phyloP scores from a whole-genome alignment of 306 rosid genomes.

The Cucurbita argyrosperma region DNA sequence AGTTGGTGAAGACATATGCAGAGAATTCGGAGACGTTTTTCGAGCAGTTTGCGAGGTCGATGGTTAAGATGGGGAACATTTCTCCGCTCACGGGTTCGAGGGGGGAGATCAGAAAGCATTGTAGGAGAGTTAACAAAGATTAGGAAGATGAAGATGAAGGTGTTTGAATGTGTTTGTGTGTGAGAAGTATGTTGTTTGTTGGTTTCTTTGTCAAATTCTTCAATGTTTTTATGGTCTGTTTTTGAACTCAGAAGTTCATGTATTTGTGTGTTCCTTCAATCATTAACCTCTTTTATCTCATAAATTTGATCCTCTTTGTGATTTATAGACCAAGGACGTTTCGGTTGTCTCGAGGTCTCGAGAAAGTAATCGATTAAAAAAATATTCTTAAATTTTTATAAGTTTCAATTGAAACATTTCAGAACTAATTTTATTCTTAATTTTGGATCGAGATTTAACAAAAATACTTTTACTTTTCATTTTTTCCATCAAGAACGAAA shows the following conservation, averaged over 20 bases:
- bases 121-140: conserved; percentile 37
- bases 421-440: no score
- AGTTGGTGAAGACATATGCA: conserved; percentile 54
- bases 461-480: no score
- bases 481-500: no score
- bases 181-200: not conserved
- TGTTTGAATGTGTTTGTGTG: not conserved
- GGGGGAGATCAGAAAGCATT: conserved; percentile 68
- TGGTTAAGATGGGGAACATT: conserved; percentile 84
- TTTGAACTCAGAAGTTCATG: not conserved
- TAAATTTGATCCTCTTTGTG: no score
- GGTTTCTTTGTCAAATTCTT: not conserved
- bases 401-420: no score
- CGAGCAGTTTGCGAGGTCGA: conserved; percentile 62
- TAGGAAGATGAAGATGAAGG: not conserved
- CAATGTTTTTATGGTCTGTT: not conserved
- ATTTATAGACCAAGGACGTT: no score
- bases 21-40: conserved; percentile 42
- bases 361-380: no score
- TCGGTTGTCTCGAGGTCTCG: no score
- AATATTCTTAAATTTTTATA: no score
- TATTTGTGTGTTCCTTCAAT: no score
- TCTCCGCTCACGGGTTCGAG: conserved; percentile 64
- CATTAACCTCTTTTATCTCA: no score
- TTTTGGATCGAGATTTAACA: no score